Base-by-base conservation (phyloP, 2,329 filamentous ascomycete genomes). In the Pseudogymnoascus sp. region DNA sequence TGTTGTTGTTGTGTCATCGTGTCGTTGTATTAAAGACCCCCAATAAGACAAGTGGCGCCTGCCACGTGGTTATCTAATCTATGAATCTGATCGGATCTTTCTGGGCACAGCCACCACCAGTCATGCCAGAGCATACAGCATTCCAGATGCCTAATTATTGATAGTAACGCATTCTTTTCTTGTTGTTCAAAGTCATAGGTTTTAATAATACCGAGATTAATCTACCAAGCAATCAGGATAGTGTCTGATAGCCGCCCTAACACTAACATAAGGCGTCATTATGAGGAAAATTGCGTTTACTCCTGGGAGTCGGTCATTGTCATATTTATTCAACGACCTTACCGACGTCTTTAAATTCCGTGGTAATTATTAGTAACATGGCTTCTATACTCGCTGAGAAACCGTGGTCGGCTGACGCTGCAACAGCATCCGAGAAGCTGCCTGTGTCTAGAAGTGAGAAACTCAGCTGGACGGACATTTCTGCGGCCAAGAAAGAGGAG, bases 401-500 rank as follows among this genome's bases (percentile, higher is more conserved):
- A 50, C 4, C 23, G 23, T n/a, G 23, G 44, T 50, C 44, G 10
- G 44, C 44, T 50, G 44, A 50, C 44, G n/a, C 12, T 50, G 23
- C 23, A 8, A 16, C 44, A 50, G 23, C 4, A 11, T 50, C 44
- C 8, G 44, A 50, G 28, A 31, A 16, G 23, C 4, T 10, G 8
- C 23, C 23, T 31, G 44, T 28, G 2, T 14, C 12, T 28, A 23
- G n/a, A 16, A 16, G 44, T 50, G 14, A 50, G n/a, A 64, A 46
- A 40, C 31, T 46, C 18, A 18, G 12, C n/a, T 61, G 63, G 25
- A 56, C 23, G 34, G 56, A 40, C 7, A 64, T 42, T 28, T 23
- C 60, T 25, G 63, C 37, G 5, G 31, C 31, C 16, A 64, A 38
- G 42, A 62, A 56, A 18, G 42, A 31, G 21, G 40, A 64, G 40